Conservation (phyloP, 2,329 filamentous ascomycete genomes). For the Alternaria conjuncta region DNA sequence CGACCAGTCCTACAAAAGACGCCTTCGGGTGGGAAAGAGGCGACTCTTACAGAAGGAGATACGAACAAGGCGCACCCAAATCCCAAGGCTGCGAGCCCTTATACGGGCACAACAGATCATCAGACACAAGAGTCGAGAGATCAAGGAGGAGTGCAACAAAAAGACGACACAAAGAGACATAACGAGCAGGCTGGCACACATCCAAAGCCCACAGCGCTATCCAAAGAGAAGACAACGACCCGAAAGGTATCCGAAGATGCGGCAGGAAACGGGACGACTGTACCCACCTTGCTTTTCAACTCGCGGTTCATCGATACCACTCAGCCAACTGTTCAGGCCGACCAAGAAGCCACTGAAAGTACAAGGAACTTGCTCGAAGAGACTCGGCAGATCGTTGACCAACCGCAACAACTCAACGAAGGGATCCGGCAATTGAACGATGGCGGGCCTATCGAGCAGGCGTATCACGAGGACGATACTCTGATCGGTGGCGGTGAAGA, state of each 20-base stretch:
- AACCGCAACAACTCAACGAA: background rate
- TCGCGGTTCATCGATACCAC: background rate
- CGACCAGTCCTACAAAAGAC: background rate
- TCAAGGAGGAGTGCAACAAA: background rate
- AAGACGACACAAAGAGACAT: background rate
- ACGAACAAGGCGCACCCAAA: background rate
- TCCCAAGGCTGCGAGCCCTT: background rate
- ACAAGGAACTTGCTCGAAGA: background rate
- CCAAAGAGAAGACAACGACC: background rate
- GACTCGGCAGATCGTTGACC: background rate
- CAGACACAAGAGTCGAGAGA: background rate
- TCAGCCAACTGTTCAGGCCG: background rate
- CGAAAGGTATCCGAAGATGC: too few relatives aligned
- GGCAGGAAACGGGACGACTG: background rate
- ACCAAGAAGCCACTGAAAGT: background rate
- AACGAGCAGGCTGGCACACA: background rate
- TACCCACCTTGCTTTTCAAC: background rate
- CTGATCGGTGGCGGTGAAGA: slow-evolving; percentile 9
- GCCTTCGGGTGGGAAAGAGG: background rate
- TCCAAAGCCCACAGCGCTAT: background rate
- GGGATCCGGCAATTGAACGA: background rate
- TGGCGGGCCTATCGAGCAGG: slow-evolving; percentile 6
- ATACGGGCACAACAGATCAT: too few relatives aligned
- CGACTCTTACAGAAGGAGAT: background rate
- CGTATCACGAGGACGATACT: background rate